Base-by-base conservation (phyloP, 2,329 filamentous ascomycete genomes). In the Trichoderma simmonsii region DNA sequence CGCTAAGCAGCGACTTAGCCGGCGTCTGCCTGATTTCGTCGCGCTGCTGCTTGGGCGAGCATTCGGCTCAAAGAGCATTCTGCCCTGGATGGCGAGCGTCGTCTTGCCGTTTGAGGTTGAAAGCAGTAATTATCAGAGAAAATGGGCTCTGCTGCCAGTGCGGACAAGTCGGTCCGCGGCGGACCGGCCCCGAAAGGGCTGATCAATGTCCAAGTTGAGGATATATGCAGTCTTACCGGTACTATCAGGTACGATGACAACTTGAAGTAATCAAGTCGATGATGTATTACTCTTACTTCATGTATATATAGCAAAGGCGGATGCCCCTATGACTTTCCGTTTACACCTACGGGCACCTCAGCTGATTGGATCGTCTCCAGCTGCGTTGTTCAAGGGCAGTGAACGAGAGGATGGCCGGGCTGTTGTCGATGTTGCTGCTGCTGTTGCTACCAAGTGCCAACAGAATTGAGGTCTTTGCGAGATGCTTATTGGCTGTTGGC, bases 81-180 rank as follows among this genome's bases (percentile, higher is more conserved):
- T 67, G 64, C 32, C 54, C 56, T 60, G 36, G n/a, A 28, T 39
- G 36, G 30, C n/a, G 32, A 62, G 9, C 14, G 18, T 68, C 24
- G 11, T 60, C 61, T 30, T 9, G 24, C 30, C 48, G 30, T 26
- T 36, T 26, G 63, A n/a, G 48, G 26, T 61, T 51, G 28, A 34
- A 69, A 69, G 28, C 56, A 69, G 56, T 69, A 60, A 69, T 69
- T 61, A 32, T 26, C 14, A 60, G 56, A 69, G 66, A 69, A 5
- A 30, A 21, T 39, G 26, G 15, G 14, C 36, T 26, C n/a, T 69
- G 14, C 4, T 54, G 9, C 2, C 14, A 21, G 51, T 15, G 30
- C 57, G 57, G 56, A 62, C 56, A 54, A 28, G 21, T 3, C 57
- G 57, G 67, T 61, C 67, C 67, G 67, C 34, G 34, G 18, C 67